These are phyloP conservation scores for Heliocybe sulcata DNA, from an alignment of 1,284 basidiomycete genomes.

Conservation along the genomic window DNA sequence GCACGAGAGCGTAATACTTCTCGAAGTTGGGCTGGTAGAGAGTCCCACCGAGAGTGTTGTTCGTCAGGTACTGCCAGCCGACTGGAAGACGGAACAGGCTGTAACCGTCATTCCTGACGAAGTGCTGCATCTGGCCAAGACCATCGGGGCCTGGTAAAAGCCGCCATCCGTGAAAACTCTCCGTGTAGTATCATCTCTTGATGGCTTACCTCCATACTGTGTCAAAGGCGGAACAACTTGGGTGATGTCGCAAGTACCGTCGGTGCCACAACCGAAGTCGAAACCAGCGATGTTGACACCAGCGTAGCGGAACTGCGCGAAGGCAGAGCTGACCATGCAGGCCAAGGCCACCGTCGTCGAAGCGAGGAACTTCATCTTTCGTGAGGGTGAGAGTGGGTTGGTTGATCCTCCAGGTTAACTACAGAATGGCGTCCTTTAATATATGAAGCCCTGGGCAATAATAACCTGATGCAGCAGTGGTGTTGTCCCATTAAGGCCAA, in stretches of 20 bases:
- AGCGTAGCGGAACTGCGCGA: constrained; percentile 15
- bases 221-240: constrained; percentile 36
- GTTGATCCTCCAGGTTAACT: neutral
- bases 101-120: constrained; percentile 40
- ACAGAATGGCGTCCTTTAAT: neutral
- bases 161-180: neutral
- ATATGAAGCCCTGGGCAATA: neutral
- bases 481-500: neutral
- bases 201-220: constrained; percentile 32
- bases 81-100: constrained; percentile 31
- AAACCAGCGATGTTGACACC: constrained; percentile 41
- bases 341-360: neutral
- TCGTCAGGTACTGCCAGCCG: constrained; percentile 2
- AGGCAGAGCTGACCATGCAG: neutral
- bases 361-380: neutral
- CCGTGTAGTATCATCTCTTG: constrained; percentile 7
- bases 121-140: constrained; percentile 49
- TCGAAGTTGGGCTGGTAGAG: constrained; percentile 38
- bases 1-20: constrained; percentile 39
- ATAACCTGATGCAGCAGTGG: neutral
- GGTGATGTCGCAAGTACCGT: constrained; percentile 31
- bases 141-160: constrained; percentile 23
- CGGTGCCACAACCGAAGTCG: constrained; percentile 37
- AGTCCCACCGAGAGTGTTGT: constrained; percentile 29
- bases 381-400: neutral